phyloP scores from a whole-genome alignment of 495 filamentous ascomycete species.

The Neurospora cerealis region DNA sequence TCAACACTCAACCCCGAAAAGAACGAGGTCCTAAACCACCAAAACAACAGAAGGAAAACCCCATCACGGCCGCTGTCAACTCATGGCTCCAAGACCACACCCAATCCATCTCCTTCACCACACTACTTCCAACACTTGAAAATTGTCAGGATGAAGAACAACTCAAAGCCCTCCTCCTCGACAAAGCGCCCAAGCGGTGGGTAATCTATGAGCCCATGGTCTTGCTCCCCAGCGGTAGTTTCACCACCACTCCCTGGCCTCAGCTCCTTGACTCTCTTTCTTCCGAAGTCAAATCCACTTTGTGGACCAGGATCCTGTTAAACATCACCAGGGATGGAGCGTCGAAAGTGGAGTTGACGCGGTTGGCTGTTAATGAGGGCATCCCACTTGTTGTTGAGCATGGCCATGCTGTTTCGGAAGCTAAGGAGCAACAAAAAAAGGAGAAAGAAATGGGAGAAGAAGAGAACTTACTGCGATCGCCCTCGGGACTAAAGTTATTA shows the following conservation, averaged over 20 bases:
- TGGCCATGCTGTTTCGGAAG: too few relatives aligned
- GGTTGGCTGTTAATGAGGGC: constrained; percentile 61
- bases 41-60: constrained; percentile 17
- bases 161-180: constrained; percentile 16
- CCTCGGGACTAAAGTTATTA: constrained; percentile 50
- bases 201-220: constrained; percentile 61
- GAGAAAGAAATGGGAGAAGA: not conserved
- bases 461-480: constrained; percentile 60
- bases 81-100: constrained; percentile 17
- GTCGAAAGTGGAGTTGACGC: constrained; percentile 38
- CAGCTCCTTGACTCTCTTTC: constrained; percentile 23
- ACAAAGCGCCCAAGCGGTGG: constrained; percentile 51
- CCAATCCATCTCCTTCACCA: not conserved
- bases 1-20: not conserved
- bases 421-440: too few relatives aligned
- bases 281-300: constrained; percentile 5
- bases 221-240: constrained; percentile 52
- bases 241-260: constrained; percentile 39
- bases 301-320: constrained; percentile 42
- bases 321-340: constrained; percentile 23
- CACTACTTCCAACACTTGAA: not conserved
- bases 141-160: not conserved
- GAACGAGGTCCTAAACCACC: not conserved
- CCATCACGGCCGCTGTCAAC: constrained; percentile 19
- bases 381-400: too few relatives aligned